phyloP scores from a whole-genome alignment of 306 rosid genomes.

The Dalbergia cochinchinensis region DNA sequence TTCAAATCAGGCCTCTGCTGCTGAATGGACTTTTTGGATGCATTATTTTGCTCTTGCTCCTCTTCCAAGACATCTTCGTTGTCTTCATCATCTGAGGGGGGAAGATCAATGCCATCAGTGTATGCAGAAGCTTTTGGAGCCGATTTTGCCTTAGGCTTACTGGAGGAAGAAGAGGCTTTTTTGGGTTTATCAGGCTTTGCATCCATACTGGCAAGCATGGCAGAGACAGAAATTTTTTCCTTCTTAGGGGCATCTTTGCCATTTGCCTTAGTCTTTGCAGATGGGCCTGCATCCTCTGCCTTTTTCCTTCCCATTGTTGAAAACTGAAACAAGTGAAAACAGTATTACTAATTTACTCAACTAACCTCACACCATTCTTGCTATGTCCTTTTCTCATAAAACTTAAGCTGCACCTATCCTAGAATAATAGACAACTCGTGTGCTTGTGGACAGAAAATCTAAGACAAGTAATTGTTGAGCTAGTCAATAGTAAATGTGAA shows the following conservation, averaged over 20 bases:
- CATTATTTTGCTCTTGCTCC: constrained; percentile 35
- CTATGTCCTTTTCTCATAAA: not conserved
- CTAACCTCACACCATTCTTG: not conserved
- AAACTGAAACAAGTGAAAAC: constrained; percentile 22
- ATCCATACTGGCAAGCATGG: constrained; percentile 53
- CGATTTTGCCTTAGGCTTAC: constrained; percentile 56
- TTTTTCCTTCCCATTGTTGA: constrained; percentile 46
- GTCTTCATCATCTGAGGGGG: constrained; percentile 73
- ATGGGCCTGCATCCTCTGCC: constrained; percentile 45
- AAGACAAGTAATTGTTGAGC: not conserved
- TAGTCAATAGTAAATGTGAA: not conserved
- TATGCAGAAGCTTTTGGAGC: constrained; percentile 60
- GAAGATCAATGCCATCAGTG: constrained; percentile 67
- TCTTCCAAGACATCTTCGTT: constrained; percentile 53
- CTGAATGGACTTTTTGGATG: constrained; percentile 38
- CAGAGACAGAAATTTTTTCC: constrained; percentile 51
- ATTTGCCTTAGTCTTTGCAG: constrained; percentile 32
- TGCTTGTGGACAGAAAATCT: not conserved
- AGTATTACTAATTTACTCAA: not conserved
- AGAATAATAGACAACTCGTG: constrained; percentile 1
- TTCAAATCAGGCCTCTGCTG: constrained; percentile 50
- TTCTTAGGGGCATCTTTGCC: constrained; percentile 49
- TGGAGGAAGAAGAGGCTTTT: constrained; percentile 49
- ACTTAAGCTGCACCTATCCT: not conserved
- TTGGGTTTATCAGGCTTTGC: constrained; percentile 52